Conservation (phyloP, 495 filamentous ascomycete species). For the Aspergillus wentii region DNA sequence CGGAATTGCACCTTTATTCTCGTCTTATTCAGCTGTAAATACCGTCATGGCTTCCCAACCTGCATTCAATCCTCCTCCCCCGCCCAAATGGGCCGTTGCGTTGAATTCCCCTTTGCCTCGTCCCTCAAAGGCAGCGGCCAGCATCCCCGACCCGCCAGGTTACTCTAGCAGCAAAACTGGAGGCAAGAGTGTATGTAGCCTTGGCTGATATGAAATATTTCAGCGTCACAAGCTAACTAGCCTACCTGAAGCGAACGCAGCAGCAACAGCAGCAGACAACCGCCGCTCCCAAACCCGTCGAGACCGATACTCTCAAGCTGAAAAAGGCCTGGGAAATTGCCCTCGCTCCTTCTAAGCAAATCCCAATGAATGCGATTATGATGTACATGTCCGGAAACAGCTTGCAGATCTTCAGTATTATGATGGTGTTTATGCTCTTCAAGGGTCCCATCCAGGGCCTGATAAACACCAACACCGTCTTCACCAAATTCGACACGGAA, state of each 20-base stretch:
- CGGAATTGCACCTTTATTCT: no score
- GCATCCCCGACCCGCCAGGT: slow-evolving; percentile 83
- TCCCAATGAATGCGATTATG: slow-evolving; percentile 98
- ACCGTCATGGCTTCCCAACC: slow-evolving; percentile 24
- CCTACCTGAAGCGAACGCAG: slow-evolving; percentile 28
- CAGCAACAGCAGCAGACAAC: slow-evolving; percentile 27
- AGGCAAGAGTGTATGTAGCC: slow-evolving; percentile 34
- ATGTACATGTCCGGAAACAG: slow-evolving; percentile 99
- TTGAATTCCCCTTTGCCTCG: slow-evolving; percentile 62
- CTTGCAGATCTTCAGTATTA: slow-evolving; percentile 98
- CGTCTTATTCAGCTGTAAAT: no score
- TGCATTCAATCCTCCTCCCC: slow-evolving; percentile 41
- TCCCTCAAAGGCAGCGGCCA: slow-evolving; percentile 50
- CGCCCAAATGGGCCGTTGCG: slow-evolving; percentile 77
- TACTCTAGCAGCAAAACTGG: slow-evolving; percentile 53
- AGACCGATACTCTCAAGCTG: slow-evolving; percentile 90
- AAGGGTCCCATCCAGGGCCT: slow-evolving; percentile 90
- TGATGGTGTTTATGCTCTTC: slow-evolving; percentile 99
- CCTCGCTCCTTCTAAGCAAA: slow-evolving; percentile 84
- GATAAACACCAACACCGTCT: slow-evolving; percentile 69
- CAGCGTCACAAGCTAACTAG: slow-evolving; percentile 7
- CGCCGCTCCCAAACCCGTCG: slow-evolving; percentile 47
- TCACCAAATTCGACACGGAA: slow-evolving; percentile 83
- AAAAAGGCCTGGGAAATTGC: slow-evolving; percentile 99
- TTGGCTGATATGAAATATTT: background rate